Conservation (phyloP, 805 yeast genomes). For the Nakazawaea holstii region DNA sequence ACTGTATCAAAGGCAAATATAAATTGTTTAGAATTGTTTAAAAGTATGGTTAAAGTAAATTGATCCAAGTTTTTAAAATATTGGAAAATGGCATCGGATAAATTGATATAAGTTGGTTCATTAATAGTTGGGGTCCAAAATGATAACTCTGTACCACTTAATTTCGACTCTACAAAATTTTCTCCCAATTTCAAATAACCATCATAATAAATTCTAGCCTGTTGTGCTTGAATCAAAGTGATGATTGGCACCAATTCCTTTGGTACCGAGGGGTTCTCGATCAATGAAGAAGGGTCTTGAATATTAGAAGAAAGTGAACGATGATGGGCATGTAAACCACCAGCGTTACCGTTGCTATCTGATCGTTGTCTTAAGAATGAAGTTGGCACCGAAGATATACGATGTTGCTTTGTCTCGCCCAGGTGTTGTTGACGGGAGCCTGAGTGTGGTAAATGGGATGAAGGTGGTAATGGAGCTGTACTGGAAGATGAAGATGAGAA, state of each 20-base stretch:
- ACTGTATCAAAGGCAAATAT: conserved; percentile 19
- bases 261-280: conserved; percentile 31
- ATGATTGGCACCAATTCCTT: conserved; percentile 69
- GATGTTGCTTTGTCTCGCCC: neutral
- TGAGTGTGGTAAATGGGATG: conserved; percentile 11
- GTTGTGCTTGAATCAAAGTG: conserved; percentile 66
- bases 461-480: neutral
- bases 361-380: conserved; percentile 23
- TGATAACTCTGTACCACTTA: conserved; percentile 50
- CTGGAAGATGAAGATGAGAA: neutral
- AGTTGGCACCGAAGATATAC: conserved; percentile 25
- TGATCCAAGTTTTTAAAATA: conserved; percentile 12
- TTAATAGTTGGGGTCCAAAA: conserved; percentile 37
- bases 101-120: conserved; percentile 35
- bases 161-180: conserved; percentile 21
- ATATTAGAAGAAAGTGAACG: conserved; percentile 8
- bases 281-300: conserved; percentile 13
- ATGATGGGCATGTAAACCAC: neutral
- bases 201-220: conserved; percentile 55
- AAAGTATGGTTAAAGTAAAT: conserved; percentile 15
- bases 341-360: neutral
- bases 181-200: conserved; percentile 38
- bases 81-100: conserved; percentile 36
- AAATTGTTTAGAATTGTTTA: conserved; percentile 21
- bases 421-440: conserved; percentile 2